These are phyloP conservation scores for Kurtzmaniella quercitrusa DNA, from an alignment of 1,139 yeast species.

Conservation along the genomic window DNA sequence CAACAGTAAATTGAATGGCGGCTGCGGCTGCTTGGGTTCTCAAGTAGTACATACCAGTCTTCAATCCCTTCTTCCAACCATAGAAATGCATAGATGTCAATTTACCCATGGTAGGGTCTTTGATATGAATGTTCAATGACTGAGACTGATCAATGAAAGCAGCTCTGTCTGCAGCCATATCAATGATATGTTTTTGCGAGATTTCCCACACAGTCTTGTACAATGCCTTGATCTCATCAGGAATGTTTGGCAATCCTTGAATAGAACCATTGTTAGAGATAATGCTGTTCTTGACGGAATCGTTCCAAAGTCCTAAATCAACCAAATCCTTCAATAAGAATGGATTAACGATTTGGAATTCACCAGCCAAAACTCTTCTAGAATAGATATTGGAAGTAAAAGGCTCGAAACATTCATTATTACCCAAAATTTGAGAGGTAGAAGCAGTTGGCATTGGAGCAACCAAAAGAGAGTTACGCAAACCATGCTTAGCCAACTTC, in stretches of 20 bases:
- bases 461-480: slow-evolving; percentile 55
- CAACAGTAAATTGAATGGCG: slow-evolving; percentile 59
- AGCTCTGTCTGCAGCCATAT: slow-evolving; percentile 61
- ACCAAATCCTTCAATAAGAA: slow-evolving; percentile 51
- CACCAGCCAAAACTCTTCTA: slow-evolving; percentile 59
- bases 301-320: slow-evolving; percentile 53
- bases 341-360: slow-evolving; percentile 58
- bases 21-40: slow-evolving; percentile 63
- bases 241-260: slow-evolving; percentile 47
- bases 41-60: slow-evolving; percentile 61
- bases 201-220: slow-evolving; percentile 64
- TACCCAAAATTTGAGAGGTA: slow-evolving; percentile 58
- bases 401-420: slow-evolving; percentile 62
- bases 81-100: slow-evolving; percentile 59
- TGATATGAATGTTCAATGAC: slow-evolving; percentile 53
- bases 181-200: slow-evolving; percentile 51
- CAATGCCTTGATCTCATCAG: slow-evolving; percentile 46
- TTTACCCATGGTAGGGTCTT: slow-evolving; percentile 55
- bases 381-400: slow-evolving; percentile 56
- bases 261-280: slow-evolving; percentile 53
- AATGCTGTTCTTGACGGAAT: slow-evolving; percentile 48
- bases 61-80: slow-evolving; percentile 60
- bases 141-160: slow-evolving; percentile 59
- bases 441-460: slow-evolving; percentile 70
- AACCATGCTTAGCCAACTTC: slow-evolving; percentile 41